Conservation (phyloP, 805 yeast genomes). For the Metschnikowia continentalis region DNA sequence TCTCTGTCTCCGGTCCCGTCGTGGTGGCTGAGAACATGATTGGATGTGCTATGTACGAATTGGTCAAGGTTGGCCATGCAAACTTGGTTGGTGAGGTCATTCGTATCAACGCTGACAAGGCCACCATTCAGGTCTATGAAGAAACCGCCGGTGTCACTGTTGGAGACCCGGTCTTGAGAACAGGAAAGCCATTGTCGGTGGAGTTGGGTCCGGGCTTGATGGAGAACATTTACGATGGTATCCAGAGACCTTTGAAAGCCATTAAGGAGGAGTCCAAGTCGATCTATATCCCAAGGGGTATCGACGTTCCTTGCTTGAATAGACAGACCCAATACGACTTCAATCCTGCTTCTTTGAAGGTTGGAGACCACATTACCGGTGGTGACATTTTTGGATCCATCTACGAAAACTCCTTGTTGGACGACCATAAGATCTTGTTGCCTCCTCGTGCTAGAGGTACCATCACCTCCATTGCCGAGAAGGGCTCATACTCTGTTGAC, state of each 20-base stretch:
- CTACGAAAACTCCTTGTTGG: conserved; percentile 87
- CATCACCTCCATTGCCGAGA: conserved; percentile 78
- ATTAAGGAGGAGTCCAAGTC: conserved; percentile 84
- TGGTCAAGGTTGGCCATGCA: conserved; percentile 97
- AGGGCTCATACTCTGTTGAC: conserved; percentile 88
- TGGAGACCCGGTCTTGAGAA: conserved; percentile 97
- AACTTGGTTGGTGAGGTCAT: conserved; percentile 97
- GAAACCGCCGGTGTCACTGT: conserved; percentile 99
- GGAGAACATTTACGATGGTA: conserved; percentile 99
- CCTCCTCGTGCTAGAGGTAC: conserved; percentile 99
- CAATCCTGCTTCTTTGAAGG: conserved; percentile 71
- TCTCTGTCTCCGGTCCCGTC: conserved; percentile 97
- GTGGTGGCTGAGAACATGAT: conserved; percentile 97
- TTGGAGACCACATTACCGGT: conserved; percentile 97
- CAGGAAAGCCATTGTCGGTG: conserved; percentile 98
- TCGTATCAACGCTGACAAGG: conserved; percentile 93
- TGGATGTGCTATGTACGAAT: conserved; percentile 99
- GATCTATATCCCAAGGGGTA: conserved; percentile 98
- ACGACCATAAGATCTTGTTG: conserved; percentile 88
- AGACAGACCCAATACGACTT: conserved; percentile 82
- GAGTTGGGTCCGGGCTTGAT: conserved; percentile 99
- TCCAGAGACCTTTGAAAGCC: conserved; percentile 96
- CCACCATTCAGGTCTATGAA: conserved; percentile 98
- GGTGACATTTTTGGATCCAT: conserved; percentile 96
- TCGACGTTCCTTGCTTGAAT: conserved; percentile 91